phyloP scores from a whole-genome alignment of 1,139 yeast species.

The Kurtzmaniella natalensis region DNA sequence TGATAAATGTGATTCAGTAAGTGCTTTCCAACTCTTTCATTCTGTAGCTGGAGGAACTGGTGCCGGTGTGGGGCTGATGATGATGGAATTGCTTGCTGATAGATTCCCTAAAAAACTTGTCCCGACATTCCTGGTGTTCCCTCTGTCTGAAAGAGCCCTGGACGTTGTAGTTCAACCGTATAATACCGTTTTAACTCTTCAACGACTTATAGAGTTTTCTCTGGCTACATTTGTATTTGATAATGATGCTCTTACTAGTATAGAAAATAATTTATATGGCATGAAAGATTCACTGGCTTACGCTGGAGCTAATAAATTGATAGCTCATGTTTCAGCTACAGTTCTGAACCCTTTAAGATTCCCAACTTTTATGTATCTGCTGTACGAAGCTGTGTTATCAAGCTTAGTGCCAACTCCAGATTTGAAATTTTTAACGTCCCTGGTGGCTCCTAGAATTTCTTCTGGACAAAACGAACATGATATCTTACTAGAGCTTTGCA shows the following conservation, averaged over 20 bases:
- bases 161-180: slow-evolving; percentile 98
- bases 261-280: slow-evolving; percentile 51
- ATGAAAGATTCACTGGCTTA: slow-evolving; percentile 45
- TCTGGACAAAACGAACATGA: slow-evolving; percentile 76
- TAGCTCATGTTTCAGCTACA: slow-evolving; percentile 80
- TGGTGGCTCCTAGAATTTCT: slow-evolving; percentile 77
- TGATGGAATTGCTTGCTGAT: slow-evolving; percentile 76
- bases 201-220: slow-evolving; percentile 75
- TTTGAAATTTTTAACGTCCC: slow-evolving; percentile 78
- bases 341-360: slow-evolving; percentile 84
- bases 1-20: slow-evolving; percentile 85
- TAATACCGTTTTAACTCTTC: slow-evolving; percentile 77
- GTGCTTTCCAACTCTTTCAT: slow-evolving; percentile 86
- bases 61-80: slow-evolving; percentile 84
- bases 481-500: slow-evolving; percentile 74
- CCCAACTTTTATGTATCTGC: slow-evolving; percentile 89
- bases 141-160: slow-evolving; percentile 68
- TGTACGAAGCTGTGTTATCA: slow-evolving; percentile 77
- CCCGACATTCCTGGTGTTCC: slow-evolving; percentile 85
- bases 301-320: slow-evolving; percentile 77
- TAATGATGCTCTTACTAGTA: slow-evolving; percentile 73
- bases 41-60: slow-evolving; percentile 99
- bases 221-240: slow-evolving; percentile 88
- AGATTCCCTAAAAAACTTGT: slow-evolving; percentile 74
- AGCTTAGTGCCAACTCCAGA: slow-evolving; percentile 87